Base-by-base conservation (phyloP, 768 basidiomycete genomes). In the Brasilioporus rufonigricans region DNA sequence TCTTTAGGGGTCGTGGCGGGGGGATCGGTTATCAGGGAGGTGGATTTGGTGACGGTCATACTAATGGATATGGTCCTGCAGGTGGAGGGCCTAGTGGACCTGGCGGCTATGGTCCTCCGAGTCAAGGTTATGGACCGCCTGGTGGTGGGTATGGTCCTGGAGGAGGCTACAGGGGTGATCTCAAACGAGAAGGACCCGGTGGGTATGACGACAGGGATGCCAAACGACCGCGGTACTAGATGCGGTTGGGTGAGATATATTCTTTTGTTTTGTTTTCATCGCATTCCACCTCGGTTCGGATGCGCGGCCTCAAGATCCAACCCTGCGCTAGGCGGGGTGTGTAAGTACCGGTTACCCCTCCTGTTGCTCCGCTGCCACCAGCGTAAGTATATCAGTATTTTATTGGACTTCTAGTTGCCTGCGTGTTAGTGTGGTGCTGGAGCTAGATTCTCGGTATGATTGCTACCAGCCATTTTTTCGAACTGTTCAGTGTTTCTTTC, bases 171-270 rank as follows among this genome's bases (percentile, higher is more conserved):
- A 83, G 85, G 58, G 80, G 81, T 35, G 87, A 87, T 67, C 84
- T 89, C 76, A 91, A 91, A 73, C 83, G 89, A 60, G 80, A 80
- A 67, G 83, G 81, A 61, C 80, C 86, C 50, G 84, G 86, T 75
- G 86, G 86, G 71, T 89, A 80, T 71, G 90, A 92, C 66, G 90
- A 92, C 71, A 82, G 90, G 61, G 90, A 91, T 61, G 64, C 78
- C 32, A 93, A 93, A 74, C 86, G 91, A 67, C 85, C 87, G 65
- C 82, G 91, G 66, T 91, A 89, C 73, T 92, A 83, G 79, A 61
- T 65, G 71, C 65, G 69, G 68, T 70, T 62, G 66, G 66, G 67
- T 68, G 68, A 63, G 66, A 73, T 61, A 65, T 62, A 50, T 68
- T 63, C 53, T 55, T 65, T 57, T 24, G 60, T 54, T 45, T 60